Conservation (phyloP, 768 basidiomycete species). For the Auriscalpium orientale region DNA sequence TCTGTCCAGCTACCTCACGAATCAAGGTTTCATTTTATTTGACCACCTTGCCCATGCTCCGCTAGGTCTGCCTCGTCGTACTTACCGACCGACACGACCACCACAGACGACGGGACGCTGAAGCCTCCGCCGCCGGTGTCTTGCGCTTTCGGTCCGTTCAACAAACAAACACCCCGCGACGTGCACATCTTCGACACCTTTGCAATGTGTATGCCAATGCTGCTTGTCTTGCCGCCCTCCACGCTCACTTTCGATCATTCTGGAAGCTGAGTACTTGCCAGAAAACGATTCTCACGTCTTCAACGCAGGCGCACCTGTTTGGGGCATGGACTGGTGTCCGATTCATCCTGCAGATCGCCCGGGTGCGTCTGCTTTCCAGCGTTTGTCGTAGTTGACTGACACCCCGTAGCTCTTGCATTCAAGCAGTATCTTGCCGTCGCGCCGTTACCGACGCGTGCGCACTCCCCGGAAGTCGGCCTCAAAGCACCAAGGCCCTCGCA, state of each 20-base stretch:
- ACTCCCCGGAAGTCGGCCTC: constrained; percentile 60
- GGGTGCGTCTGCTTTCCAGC: constrained; percentile 30
- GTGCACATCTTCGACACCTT: constrained; percentile 50
- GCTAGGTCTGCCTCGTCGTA: constrained; percentile 49
- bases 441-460: constrained; percentile 56
- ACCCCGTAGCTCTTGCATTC: constrained; percentile 37
- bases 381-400: neutral
- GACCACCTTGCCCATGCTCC: neutral
- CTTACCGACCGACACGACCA: constrained; percentile 45
- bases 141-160: constrained; percentile 64
- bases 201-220: constrained; percentile 43
- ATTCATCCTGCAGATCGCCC: constrained; percentile 49
- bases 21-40: neutral
- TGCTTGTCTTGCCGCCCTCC: neutral
- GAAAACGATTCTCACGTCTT: constrained; percentile 63
- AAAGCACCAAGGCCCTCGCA: constrained; percentile 45
- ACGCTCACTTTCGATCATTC: neutral
- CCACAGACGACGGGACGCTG: constrained; percentile 41
- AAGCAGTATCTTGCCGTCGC: constrained; percentile 83
- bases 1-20: neutral
- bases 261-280: constrained; percentile 52
- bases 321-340: constrained; percentile 93
- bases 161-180: constrained; percentile 39
- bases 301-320: constrained; percentile 84
- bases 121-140: constrained; percentile 45